Base-by-base conservation (phyloP, 2,329 filamentous ascomycete species). In the Aspergillus udagawae region DNA sequence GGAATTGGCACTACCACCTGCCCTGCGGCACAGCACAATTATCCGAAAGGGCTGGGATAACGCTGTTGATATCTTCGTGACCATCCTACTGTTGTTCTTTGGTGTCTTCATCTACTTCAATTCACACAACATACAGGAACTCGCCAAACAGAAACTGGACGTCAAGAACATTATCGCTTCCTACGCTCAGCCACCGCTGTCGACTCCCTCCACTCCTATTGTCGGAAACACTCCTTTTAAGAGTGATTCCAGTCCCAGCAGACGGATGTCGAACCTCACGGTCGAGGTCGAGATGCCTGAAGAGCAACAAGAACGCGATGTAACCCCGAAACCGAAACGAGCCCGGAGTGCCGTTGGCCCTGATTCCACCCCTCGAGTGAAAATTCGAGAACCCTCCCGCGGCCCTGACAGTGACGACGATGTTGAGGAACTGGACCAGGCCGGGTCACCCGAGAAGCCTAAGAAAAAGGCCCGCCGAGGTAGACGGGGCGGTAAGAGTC, bases 401-500 rank as follows among this genome's bases (percentile, higher is more conserved):
- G 72, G 64, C 6, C 69, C 69, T 1, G 65, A 69, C n/a, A 68
- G 65, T 17, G 66, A 72, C 12, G 72, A 75, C 8, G 69, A 72
- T 42, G 59, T 63, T 14, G 66, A 72, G 12, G 72, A 70, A 48
- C 53, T 71, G 23, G 57, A 65, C 28, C 61, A 66, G 5, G 60
- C 63, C 51, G 69, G 12, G 3, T 21, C 63, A 28, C 57, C 63
- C 17, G 78, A 77, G 44, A 78, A 77, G 58, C 87, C 86, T 66
- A 87, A 88, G 72, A 88, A 85, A 68, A 90, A 88, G 70, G 81
- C 83, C 0, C 87, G 89, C 55, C 81, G 89, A 55, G 89, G 89
- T 3, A 82, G 84, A n/a, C 83, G 89, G 50, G 89, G 88, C 23
- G 89, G 89, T 2, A 82, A 88, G 69, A 86, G 88, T 58, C 83